phyloP scores from a whole-genome alignment of 169 alveolate genomes.

The Plasmodium cynomolgi region DNA sequence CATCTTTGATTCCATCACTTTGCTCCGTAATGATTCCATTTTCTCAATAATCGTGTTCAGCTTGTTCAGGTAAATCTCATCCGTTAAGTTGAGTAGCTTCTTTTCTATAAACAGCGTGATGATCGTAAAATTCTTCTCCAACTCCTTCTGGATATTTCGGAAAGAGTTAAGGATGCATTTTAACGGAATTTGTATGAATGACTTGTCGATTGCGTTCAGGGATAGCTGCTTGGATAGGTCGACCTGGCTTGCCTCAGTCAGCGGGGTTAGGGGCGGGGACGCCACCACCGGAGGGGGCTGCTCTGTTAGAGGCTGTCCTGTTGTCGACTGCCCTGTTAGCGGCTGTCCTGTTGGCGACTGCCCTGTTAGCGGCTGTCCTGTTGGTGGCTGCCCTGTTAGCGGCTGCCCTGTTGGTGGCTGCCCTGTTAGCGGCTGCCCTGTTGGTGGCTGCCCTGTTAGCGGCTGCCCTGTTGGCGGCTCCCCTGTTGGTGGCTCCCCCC shows the following conservation, averaged over 20 bases:
- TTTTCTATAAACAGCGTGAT: conserved; percentile 67
- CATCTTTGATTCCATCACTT: conserved; percentile 27
- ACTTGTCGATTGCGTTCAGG: conserved; percentile 52
- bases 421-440: too few species aligned
- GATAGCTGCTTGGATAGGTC: background rate
- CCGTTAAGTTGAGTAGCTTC: conserved; percentile 17
- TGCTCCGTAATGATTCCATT: conserved; percentile 33
- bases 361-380: too few species aligned
- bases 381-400: background rate
- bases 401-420: too few species aligned
- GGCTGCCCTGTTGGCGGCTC: too few species aligned
- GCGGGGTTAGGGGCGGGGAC: too few species aligned
- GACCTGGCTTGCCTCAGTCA: background rate
- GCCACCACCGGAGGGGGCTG: too few species aligned
- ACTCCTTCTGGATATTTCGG: conserved; percentile 55
- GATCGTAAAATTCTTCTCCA: conserved; percentile 55
- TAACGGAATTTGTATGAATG: conserved; percentile 47
- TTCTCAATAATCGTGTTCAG: conserved; percentile 54
- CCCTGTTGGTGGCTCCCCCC: too few species aligned
- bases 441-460: too few species aligned
- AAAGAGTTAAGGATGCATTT: conserved; percentile 46
- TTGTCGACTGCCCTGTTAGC: too few species aligned
- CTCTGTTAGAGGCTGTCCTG: too few species aligned
- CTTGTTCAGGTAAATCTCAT: conserved; percentile 8
- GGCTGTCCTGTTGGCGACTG: too few species aligned